Base-by-base conservation (phyloP, 495 filamentous ascomycete species). In the Oidiodendron maius region DNA sequence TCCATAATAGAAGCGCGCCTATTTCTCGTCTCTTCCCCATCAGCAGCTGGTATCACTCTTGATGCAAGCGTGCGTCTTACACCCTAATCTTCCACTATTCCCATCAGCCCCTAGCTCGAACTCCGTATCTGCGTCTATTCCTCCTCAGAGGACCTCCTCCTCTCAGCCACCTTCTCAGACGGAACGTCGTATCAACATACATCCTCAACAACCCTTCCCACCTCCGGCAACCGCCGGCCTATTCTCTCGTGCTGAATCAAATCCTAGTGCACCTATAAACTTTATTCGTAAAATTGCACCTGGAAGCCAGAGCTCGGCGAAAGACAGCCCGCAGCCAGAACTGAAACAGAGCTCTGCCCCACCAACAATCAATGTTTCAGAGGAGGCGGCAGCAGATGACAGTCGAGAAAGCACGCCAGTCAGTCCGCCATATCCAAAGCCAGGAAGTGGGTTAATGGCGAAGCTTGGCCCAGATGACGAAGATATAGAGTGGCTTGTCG, bases 401-500 rank as follows among this genome's bases (percentile, higher is more conserved):
- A 58, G 57, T 37, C 35, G 51, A 41, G 57, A 65, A 18, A 53
- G 50, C 36, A 61, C 55, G 17, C 59, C 63, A 17, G 73, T 77
- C 30, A 77, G 77, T 35, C 70, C 80, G 17, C 65, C 81, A 8
- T 87, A 87, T 68, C 84, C 86, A 1, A 76, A 78, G 54, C 66
- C 80, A 12, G 86, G 84, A 2, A 76, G 76, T 42, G 77, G 77
- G 6, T 43, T 76, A 40, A 74, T 76, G 40, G 59, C 61, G 4
- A 63, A 61, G 28, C 53, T 78, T 15, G 58, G 60, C 28, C 63
- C 64, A 2, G 72, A 75, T 45, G 56, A 64, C 15, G 62, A 76
- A 18, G 76, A 79, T 44, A 57, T 68, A 2, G 65, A 68, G 36
- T 66, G 63, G 63, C 40, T 67, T 16, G 49, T 77, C 39, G 65